These are phyloP conservation scores for Hemileccinum rubropunctum DNA, from an alignment of 768 basidiomycete genomes.

Conservation along the genomic window DNA sequence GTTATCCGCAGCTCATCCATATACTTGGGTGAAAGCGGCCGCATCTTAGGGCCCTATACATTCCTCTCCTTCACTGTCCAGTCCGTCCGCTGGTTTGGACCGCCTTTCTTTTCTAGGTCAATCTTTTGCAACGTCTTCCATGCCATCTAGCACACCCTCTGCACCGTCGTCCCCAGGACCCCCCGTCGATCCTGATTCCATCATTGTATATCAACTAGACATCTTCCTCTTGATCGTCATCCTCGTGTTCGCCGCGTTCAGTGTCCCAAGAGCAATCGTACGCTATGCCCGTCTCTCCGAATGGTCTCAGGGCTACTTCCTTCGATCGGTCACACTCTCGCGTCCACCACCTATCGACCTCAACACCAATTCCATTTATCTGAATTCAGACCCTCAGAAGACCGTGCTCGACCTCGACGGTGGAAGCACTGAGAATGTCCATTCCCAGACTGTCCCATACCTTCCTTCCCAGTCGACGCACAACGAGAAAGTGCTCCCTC, in stretches of 20 bases:
- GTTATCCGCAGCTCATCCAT: too few species aligned
- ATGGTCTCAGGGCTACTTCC: slow-evolving; percentile 50
- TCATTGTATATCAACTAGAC: slow-evolving; percentile 39
- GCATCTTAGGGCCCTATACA: too few species aligned
- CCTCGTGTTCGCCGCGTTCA: slow-evolving; percentile 38
- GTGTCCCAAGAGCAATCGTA: slow-evolving; percentile 48
- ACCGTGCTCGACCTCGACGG: slow-evolving; percentile 17
- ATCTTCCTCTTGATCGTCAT: slow-evolving; percentile 44
- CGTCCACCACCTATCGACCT: slow-evolving; percentile 10
- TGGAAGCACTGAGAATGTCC: slow-evolving; percentile 8
- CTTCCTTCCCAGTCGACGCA: background rate
- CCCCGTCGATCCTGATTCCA: background rate
- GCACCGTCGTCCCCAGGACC: background rate
- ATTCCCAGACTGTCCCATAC: slow-evolving; percentile 2
- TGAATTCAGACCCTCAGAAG: slow-evolving; percentile 13
- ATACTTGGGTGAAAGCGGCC: too few species aligned
- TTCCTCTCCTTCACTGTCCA: background rate
- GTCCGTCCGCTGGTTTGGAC: slow-evolving; percentile 7
- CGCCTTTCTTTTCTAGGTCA: slow-evolving; percentile 4
- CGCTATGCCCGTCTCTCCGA: slow-evolving; percentile 49
- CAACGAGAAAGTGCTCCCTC: slow-evolving; percentile 16
- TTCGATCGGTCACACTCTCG: slow-evolving; percentile 25
- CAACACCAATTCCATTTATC: slow-evolving; percentile 13
- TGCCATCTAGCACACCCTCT: background rate
- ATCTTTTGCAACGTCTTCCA: slow-evolving; percentile 16